Conservation (phyloP, 2,329 filamentous ascomycete genomes). For the Nakataea oryzae region DNA sequence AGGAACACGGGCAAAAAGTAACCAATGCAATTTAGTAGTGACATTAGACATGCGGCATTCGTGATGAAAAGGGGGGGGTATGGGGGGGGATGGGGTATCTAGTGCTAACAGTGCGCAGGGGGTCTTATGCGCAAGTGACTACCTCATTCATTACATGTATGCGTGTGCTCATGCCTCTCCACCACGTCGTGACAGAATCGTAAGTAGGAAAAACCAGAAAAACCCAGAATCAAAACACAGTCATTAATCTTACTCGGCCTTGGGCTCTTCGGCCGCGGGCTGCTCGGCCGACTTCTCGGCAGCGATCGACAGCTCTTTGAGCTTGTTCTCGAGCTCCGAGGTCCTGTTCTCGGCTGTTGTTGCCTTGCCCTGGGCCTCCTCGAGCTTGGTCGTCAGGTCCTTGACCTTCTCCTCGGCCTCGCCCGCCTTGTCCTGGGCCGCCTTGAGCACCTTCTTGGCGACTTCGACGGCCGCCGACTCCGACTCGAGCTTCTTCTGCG, state of each 20-base stretch:
- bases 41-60: not conserved
- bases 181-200: not conserved
- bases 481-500: not conserved
- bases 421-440: slow-evolving; percentile 1
- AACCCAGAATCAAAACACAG: not conserved
- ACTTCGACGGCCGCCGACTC: not conserved
- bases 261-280: too few species aligned
- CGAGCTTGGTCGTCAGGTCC: not conserved
- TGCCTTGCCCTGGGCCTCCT: slow-evolving; percentile 1
- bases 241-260: slow-evolving; percentile 1
- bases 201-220: not conserved
- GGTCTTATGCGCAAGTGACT: not conserved
- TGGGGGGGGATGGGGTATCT: slow-evolving; percentile 3
- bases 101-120: slow-evolving; percentile 4
- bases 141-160: slow-evolving; percentile 5
- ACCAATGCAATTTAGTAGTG: not conserved
- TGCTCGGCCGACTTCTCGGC: slow-evolving; percentile 1
- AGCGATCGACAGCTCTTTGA: not conserved
- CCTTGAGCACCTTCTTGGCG: not conserved
- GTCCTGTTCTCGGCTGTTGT: slow-evolving; percentile 1
- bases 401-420: slow-evolving; percentile 1
- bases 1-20: not conserved
- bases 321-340: slow-evolving; percentile 2
- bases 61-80: not conserved
- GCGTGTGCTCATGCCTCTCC: slow-evolving; percentile 1